Evolutionary conservation across 1,139 yeast species (phyloP).

Genomic region (Magnusiomyces paraingens): DNA sequence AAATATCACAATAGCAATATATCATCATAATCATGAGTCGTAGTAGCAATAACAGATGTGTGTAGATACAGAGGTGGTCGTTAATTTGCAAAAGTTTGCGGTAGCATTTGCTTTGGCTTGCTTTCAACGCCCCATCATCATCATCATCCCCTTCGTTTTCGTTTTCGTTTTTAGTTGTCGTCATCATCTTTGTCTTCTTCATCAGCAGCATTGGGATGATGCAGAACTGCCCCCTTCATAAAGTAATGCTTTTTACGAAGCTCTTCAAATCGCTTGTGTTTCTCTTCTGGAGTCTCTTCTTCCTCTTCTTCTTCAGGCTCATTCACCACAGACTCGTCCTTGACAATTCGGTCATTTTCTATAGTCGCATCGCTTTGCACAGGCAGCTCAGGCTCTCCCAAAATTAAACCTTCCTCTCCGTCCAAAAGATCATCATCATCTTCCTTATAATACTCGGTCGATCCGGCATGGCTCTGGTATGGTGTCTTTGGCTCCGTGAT

Average conservation of each 20-base stretch:
- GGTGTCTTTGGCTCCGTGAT: slow-evolving; percentile 98
- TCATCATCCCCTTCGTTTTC: background rate
- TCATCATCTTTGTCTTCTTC: slow-evolving; percentile 18
- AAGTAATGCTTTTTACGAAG: slow-evolving; percentile 74
- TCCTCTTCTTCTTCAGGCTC: slow-evolving; percentile 37
- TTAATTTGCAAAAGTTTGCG: background rate
- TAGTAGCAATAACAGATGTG: no score
- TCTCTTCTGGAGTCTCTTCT: slow-evolving; percentile 50
- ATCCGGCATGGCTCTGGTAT: slow-evolving; percentile 87
- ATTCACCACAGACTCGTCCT: slow-evolving; percentile 26
- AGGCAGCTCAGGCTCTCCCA: slow-evolving; percentile 48
- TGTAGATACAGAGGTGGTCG: background rate
- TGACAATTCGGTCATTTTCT: slow-evolving; percentile 22
- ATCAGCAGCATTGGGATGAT: slow-evolving; percentile 26
- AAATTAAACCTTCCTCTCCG: slow-evolving; percentile 37
- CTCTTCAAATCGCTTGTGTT: slow-evolving; percentile 64
- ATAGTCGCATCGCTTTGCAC: slow-evolving; percentile 22
- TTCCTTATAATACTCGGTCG: slow-evolving; percentile 72
- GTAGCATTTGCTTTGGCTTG: background rate
- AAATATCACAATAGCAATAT: no score
- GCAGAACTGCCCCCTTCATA: slow-evolving; percentile 48
- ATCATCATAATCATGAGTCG: no score
- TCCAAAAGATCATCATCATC: slow-evolving; percentile 56
- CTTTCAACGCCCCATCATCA: no score
- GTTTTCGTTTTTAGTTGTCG: slow-evolving; percentile 19